Evolutionary conservation across 345 rosid species (phyloP), one percentile per base, ranked within the genome.

Genomic region (Durio zibethinus): DNA sequence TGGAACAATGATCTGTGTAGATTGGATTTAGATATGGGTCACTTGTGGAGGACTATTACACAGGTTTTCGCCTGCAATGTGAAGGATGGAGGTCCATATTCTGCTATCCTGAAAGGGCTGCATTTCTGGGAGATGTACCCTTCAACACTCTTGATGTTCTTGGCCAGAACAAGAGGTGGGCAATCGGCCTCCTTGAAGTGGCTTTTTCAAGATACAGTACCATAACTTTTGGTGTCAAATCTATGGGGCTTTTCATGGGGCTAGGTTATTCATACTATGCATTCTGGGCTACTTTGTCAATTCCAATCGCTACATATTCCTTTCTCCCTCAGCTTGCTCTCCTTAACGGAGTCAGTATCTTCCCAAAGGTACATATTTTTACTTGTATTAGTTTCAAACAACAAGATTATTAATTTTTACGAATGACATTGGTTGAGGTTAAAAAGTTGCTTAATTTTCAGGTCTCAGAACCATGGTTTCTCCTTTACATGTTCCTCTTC

Each of bases 391-490:
- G 27, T 21, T 54, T 53, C 23, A 53, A 50, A 16, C 20, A 50
- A 16, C 56, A 50, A 1, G 8, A 8, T 48, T 45, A 48, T 16
- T 48, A 48, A 21, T 25, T 8, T 23, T 57, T 21, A 7, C 27
- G 31, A 57, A n/a, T 59, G 29, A 4, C 25, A 53, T 14, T 45
- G 50, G 16, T 47, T 47, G 52, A 47, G n/a, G 27, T 7, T 18
- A 25, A 23, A 23, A 4, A 11, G 64, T 11, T 27, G 20, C 12
- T 27, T 60, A 15, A 31, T 61, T 71, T 77, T 75, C 84, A 89
- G 94, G 82, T 87, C 21, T 87, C 87, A 0, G 93, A 91, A 42
- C 83, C 87, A 33, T 84, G 90, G 92, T 91, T 91, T 78, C 60
- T 83, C 75, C 76, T 95, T 25, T 89, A 93, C 83, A 35, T 61